Base-by-base conservation (phyloP, 176 grass and related monocot genomes). In the Panicum miliaceum region DNA sequence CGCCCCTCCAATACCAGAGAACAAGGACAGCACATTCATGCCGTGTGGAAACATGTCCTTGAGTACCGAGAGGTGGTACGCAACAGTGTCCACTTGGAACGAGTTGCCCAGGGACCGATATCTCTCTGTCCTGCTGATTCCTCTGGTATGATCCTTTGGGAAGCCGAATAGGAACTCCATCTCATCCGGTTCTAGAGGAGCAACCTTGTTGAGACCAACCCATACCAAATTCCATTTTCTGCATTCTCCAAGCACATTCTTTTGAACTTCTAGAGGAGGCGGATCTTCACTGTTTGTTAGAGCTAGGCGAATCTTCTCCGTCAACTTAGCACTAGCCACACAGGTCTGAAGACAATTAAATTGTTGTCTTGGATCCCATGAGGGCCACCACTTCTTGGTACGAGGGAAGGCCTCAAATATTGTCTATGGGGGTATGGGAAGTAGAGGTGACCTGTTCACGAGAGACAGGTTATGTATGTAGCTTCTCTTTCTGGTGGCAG, bases 1-100 rank as follows among this genome's bases (percentile, higher is more conserved):
- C 38, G 86, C 96, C 59, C 96, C 96, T 16, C 96, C 96, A 73
- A 99, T 99, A n/a, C 96, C 91, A 12, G 93, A 88, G 88, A 99
- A 99, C 2, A 99, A 76, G 3, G 96, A 95, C 0, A 98, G 18
- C 0, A 98, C 89, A 15, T 88, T 95, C 38, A 98, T 73, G 4
- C 96, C 96, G 42, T 90, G 82, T 27, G 96, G 96, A 57, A 81
- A 99, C 68, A 92, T 79, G 10, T 89, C 91, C 45, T 59, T 96
- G 0, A 99, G 60, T 14, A 86, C 91, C 0, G 97, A 99, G 0
- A 99, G 79, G 37, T 92, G 91, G 29, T 90, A 99, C 0, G 93
- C 97, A 5, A 99, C 93, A 0, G 97, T 94, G 67, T 99, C 90
- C 8, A 99, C 93, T 26, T 99, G 97, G 60, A 99, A 99, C 0